phyloP scores from a whole-genome alignment of 1,284 basidiomycete species.

The Fomitopsis betulina region DNA sequence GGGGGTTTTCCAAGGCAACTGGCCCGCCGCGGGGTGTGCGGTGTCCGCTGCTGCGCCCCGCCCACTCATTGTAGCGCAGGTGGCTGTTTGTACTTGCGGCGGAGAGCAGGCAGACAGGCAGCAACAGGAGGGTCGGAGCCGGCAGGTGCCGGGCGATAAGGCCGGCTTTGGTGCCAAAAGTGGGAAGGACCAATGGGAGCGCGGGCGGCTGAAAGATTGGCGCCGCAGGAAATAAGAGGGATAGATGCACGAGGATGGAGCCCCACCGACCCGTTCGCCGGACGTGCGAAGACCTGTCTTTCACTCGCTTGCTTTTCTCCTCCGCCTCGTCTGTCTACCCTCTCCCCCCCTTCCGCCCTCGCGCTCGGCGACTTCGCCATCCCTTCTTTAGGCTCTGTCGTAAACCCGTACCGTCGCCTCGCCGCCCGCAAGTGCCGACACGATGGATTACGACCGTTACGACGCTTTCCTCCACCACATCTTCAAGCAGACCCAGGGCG shows the following conservation, averaged over 20 bases:
- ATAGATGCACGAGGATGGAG: not conserved
- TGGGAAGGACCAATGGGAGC: not conserved
- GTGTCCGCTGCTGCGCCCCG: not conserved
- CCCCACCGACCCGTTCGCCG: constrained; percentile 3
- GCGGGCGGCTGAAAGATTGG: not conserved
- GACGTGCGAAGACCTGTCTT: constrained; percentile 1
- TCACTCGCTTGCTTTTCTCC: not conserved
- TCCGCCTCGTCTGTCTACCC: not conserved
- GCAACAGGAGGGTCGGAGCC: not conserved
- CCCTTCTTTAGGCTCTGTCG: not conserved
- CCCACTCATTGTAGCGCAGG: not conserved
- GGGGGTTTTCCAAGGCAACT: not conserved
- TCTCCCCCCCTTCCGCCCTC: not conserved
- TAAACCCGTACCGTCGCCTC: not conserved
- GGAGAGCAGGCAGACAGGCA: not conserved
- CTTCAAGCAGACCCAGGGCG: constrained; percentile 54
- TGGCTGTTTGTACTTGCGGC: not conserved
- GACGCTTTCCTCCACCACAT: constrained; percentile 50
- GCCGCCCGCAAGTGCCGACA: constrained; percentile 2
- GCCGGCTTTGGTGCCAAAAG: not conserved
- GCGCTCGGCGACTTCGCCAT: not conserved
- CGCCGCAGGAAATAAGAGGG: not conserved
- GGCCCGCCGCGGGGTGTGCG: not conserved
- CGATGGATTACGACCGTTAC: constrained; percentile 45
- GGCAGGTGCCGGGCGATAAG: not conserved